Conservation (phyloP, 2,329 filamentous ascomycete species). For the Fusarium napiforme region DNA sequence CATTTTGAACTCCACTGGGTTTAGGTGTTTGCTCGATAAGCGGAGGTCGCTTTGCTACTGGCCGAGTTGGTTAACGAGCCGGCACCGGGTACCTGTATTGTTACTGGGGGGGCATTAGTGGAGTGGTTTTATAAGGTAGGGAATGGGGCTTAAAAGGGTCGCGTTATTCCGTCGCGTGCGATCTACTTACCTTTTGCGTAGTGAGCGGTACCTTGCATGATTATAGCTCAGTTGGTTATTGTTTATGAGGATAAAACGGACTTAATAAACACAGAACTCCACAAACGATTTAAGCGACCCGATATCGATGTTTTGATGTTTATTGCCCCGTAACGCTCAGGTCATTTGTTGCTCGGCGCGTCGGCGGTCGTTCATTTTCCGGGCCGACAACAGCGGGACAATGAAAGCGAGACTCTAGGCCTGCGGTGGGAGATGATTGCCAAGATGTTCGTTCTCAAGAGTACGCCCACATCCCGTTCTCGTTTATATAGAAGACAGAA, state of each 20-base stretch:
- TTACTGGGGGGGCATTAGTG: neutral
- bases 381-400: neutral
- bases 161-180: neutral
- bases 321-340: neutral
- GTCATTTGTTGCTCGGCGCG: no score
- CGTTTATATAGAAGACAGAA: neutral
- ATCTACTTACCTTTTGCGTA: neutral
- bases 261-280: fast-evolving
- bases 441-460: neutral
- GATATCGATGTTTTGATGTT: fast-evolving
- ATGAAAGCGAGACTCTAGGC: fast-evolving
- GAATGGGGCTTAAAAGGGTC: neutral
- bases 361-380: neutral
- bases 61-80: neutral
- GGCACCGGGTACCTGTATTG: neutral
- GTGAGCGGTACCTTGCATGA: neutral
- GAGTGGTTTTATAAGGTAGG: neutral
- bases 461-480: neutral
- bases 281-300: fast-evolving
- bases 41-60: neutral
- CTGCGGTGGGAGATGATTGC: neutral
- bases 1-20: neutral
- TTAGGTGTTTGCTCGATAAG: neutral
- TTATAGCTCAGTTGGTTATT: neutral
- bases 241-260: fast-evolving